These are phyloP conservation scores for Aspergillus olivimuriae DNA, from an alignment of 495 filamentous ascomycete species.

Conservation along the genomic window DNA sequence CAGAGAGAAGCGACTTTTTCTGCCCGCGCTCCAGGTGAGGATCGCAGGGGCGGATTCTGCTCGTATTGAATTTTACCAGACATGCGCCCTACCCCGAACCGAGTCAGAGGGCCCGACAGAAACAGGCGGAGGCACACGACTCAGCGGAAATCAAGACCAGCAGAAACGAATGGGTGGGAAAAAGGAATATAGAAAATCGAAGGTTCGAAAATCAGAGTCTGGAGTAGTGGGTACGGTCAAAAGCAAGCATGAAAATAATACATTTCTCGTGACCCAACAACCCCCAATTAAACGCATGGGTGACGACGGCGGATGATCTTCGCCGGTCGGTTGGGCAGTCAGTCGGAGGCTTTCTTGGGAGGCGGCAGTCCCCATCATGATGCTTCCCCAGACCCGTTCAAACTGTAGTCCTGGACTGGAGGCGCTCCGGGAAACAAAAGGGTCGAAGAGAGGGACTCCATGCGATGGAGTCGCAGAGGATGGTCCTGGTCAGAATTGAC, in stretches of 20 bases:
- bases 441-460: too few relatives aligned
- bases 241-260: not conserved
- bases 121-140: too few relatives aligned
- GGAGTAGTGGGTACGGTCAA: not conserved
- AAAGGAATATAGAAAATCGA: not conserved
- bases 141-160: not conserved
- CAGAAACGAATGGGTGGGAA: not conserved
- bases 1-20: conserved; percentile 4
- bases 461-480: not conserved
- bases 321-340: conserved; percentile 7
- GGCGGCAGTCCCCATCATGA: conserved; percentile 4
- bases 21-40: not conserved
- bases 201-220: conserved; percentile 1
- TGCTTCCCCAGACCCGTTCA: conserved; percentile 7
- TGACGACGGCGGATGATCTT: conserved; percentile 20
- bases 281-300: conserved; percentile 10
- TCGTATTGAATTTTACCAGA: too few relatives aligned
- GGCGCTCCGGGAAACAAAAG: conserved; percentile 1
- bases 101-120: too few relatives aligned
- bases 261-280: not conserved
- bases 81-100: too few relatives aligned
- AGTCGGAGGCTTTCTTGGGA: conserved; percentile 5
- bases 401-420: conserved; percentile 2
- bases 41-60: not conserved
- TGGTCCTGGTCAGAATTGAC: not conserved